Conservation (phyloP, 2,329 filamentous ascomycete genomes). For the Periconia macrospinosa region DNA sequence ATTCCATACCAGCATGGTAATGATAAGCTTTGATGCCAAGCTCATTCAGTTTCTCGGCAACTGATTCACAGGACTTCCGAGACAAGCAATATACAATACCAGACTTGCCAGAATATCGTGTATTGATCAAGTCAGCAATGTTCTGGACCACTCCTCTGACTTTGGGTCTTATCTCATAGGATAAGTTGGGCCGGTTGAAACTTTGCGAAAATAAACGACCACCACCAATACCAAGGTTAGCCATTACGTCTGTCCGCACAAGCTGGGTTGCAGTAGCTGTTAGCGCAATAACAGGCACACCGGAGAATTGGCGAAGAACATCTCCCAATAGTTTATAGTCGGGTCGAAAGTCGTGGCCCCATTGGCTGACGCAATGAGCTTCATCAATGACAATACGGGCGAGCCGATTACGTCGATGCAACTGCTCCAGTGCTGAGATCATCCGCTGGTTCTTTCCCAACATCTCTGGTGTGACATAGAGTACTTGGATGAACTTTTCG, state of each 20-base stretch:
- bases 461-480: constrained; percentile 98
- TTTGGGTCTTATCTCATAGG: constrained; percentile 81
- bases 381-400: constrained; percentile 96
- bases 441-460: constrained; percentile 78
- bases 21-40: constrained; percentile 73
- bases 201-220: constrained; percentile 86
- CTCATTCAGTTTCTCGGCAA: constrained; percentile 69
- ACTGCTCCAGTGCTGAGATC: constrained; percentile 62
- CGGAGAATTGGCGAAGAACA: constrained; percentile 70
- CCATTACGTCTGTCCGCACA: constrained; percentile 87
- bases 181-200: constrained; percentile 95
- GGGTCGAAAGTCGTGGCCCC: constrained; percentile 96
- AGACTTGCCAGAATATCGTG: constrained; percentile 69
- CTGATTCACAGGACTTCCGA: constrained; percentile 76
- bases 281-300: constrained; percentile 88
- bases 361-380: constrained; percentile 98
- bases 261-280: constrained; percentile 94
- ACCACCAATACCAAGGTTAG: constrained; percentile 80
- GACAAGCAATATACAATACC: constrained; percentile 95
- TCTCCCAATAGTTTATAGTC: constrained; percentile 88
- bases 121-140: constrained; percentile 69
- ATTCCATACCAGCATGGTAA: constrained; percentile 80
- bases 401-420: constrained; percentile 73
- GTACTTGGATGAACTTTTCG: constrained; percentile 77
- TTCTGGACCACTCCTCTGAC: constrained; percentile 58